Evolutionary conservation across 192 early-diverging fungal species (phyloP).

Genomic region (Coemansia erecta): DNA sequence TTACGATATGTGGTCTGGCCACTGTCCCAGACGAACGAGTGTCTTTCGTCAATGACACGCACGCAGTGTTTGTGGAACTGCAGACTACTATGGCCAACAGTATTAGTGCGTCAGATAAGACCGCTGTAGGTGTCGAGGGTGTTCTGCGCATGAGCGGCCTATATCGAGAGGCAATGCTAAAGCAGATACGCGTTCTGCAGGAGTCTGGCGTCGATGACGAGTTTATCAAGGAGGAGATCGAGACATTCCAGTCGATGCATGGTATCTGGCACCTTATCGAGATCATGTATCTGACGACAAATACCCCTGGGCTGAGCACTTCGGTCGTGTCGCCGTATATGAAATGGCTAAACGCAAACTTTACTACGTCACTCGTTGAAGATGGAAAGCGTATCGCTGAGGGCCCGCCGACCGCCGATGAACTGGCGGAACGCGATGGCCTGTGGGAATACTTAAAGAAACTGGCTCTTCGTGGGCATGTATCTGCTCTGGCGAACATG

Average conservation of each 20-base stretch:
- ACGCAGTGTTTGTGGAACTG: conserved; percentile 40
- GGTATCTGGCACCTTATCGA: conserved; percentile 51
- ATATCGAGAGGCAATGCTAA: conserved; percentile 47
- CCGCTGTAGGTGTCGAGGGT: conserved; percentile 10
- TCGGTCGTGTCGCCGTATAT: conserved; percentile 31
- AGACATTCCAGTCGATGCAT: conserved; percentile 44
- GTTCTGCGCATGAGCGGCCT: conserved; percentile 32
- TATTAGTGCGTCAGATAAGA: neutral
- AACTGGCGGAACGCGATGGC: conserved; percentile 4
- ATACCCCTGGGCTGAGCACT: conserved; percentile 24
- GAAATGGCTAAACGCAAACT: conserved; percentile 53
- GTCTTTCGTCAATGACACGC: conserved; percentile 46
- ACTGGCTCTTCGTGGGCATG: conserved; percentile 41
- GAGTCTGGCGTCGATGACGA: conserved; percentile 10
- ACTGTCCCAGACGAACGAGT: conserved; percentile 24
- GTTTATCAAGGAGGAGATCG: conserved; percentile 17
- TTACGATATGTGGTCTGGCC: conserved; percentile 19
- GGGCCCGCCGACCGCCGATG: conserved; percentile 7
- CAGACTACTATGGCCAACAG: conserved; percentile 27
- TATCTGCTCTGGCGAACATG: conserved; percentile 25
- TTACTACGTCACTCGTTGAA: conserved; percentile 31
- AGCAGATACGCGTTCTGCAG: conserved; percentile 38
- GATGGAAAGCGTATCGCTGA: conserved; percentile 26
- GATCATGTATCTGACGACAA: conserved; percentile 38
- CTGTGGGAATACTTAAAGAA: conserved; percentile 41